Base-by-base conservation (phyloP, 179 eudicot species). In the Heliamphora pulchella region DNA sequence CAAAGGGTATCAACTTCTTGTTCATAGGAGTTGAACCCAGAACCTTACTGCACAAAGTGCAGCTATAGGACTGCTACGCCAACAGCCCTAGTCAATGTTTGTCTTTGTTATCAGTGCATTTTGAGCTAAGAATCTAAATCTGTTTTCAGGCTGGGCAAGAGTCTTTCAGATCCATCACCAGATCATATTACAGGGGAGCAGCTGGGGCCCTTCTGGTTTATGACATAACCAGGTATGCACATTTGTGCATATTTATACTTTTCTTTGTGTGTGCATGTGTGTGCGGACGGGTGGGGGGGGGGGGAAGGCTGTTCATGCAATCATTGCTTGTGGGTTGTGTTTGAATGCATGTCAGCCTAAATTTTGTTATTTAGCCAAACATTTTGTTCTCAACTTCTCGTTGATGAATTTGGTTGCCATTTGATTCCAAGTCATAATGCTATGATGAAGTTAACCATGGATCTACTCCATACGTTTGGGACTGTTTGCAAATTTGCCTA, bases 141-240 rank as follows among this genome's bases (percentile, higher is more conserved):
- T 83, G 51, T 67, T 66, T 31, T 65, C 84, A 92, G 97, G 97
- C 94, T 81, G 97, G 97, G 39, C 94, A 91, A 84, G 97, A 92
- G 84, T 85, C 90, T 9, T 91, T 91, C 78, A 86, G 94, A 84
- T 91, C 94, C 74, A 91, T 91, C 85, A 92, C 97, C 41, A 88
- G 97, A 81, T 91, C 97, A 8, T 91, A 91, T 80, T 92, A 92
- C 83, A 84, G 94, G 83, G 94, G 97, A 69, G 94, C 97, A 65
- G 97, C 94, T 44, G 94, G 97, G 61, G 94, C 97, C 57, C 93
- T 92, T 79, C 84, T 92, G 74, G 97, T 92, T 77, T 92, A 92
- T 86, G 97, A 92, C 83, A 92, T 92, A 54, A 91, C 97, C 61
- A 88, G 97, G 97, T 88, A 87, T 70, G 57, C 1, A 41, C 2